phyloP scores from a whole-genome alignment of 805 yeast species.

The Wickerhamomyces alni region DNA sequence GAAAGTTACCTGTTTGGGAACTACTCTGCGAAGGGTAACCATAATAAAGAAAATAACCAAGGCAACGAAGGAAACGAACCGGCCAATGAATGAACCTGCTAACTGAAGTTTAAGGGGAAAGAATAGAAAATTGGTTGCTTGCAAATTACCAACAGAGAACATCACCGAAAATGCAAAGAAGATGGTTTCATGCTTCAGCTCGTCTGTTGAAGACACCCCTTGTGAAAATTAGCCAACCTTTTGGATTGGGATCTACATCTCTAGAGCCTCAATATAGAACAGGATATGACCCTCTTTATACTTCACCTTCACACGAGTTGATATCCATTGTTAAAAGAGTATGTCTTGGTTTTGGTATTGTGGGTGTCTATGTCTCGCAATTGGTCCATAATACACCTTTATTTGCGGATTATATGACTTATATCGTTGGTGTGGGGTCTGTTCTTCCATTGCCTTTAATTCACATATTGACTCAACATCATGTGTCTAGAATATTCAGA shows the following conservation, averaged over 20 bases:
- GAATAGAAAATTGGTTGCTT: no score
- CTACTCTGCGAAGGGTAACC: conserved; percentile 35
- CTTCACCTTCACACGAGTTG: conserved; percentile 55
- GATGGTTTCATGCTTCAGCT: background rate
- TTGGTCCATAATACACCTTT: conserved; percentile 46
- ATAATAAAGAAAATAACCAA: conserved; percentile 8
- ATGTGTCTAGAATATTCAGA: conserved; percentile 67
- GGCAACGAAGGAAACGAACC: background rate
- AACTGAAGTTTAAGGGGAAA: no score
- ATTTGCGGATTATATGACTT: conserved; percentile 43
- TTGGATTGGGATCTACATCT: conserved; percentile 34
- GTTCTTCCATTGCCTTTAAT: conserved; percentile 53
- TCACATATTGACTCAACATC: conserved; percentile 51
- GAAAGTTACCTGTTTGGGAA: no score
- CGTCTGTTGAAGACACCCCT: background rate
- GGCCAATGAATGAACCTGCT: background rate
- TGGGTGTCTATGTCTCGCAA: conserved; percentile 61
- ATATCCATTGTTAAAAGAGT: conserved; percentile 59
- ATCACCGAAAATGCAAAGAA: background rate
- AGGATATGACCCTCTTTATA: conserved; percentile 58
- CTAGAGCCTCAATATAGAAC: conserved; percentile 47
- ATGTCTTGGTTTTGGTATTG: conserved; percentile 51
- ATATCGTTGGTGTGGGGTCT: conserved; percentile 34
- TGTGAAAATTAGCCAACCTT: conserved; percentile 35
- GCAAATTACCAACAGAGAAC: no score